Base-by-base conservation (phyloP, 495 filamentous ascomycete species). In the Parmelia sp. region DNA sequence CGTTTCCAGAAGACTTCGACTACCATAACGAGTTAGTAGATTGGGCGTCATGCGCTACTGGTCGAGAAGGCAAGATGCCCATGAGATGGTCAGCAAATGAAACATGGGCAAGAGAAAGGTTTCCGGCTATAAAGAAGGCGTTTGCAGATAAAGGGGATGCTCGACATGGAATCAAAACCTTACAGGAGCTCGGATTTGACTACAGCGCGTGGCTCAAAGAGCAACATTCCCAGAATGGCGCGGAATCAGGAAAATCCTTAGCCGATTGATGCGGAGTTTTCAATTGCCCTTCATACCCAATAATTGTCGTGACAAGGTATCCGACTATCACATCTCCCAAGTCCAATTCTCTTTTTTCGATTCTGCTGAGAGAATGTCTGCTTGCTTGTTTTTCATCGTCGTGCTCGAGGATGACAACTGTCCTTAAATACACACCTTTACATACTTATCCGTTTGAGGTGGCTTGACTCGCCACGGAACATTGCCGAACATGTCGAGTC, bases 11-110 rank as follows among this genome's bases (percentile, higher is more conserved):
- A 57, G 93, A 97, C 73, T 88, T 83, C 0, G 79, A 87, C 14
- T 95, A 95, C 64, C 83, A 96, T 70, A 92, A 96, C 69, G 73
- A 78, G 60, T 61, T 92, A 12, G 78, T 87, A 63, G 80, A 83
- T 21, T 88, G 87, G 85, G 80, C 86, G 0, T 42, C 68, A 10
- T 66, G 68, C 51, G 85, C 87, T 23, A 56, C 68, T 19, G 45
- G 65, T 56, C 72, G 78, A 25, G 72, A 73, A 60, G 85, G 87
- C 14, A 92, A 91, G 71, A 71, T 75, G 61, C 84, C 86, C 27
- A 83, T 85, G 40, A 75, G 71, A 35, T 96, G 91, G 91, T 81
- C 81, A 15, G 80, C 82, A 42, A 80, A 82, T 70, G 76, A 89
- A 65, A 77, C 78, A 36, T 93, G 90, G 89, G 74, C 80, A 60